Evolutionary conservation across 2,329 filamentous ascomycete species (phyloP).

Genomic region (Immersiporthe knoxdaviesiana): DNA sequence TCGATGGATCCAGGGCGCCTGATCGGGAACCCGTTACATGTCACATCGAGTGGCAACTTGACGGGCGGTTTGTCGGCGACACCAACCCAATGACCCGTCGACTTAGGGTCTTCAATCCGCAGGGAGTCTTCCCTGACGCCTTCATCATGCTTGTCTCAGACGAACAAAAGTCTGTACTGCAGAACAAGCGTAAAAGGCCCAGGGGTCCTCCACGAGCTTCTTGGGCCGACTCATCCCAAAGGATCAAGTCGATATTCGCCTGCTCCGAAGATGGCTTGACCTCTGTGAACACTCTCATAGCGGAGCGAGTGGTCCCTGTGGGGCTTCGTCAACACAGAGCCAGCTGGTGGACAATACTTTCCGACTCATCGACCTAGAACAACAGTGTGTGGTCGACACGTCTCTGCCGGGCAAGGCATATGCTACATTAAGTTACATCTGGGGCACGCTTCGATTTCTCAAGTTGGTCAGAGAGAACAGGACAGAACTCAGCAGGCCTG

Average conservation of each 20-base stretch:
- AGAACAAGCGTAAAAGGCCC: neutral
- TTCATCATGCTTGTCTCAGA: constrained; percentile 7
- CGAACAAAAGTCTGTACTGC: neutral
- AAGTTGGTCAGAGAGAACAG: neutral
- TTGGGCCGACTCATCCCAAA: constrained; percentile 1
- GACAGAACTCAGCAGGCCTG: neutral
- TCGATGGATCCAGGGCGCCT: neutral
- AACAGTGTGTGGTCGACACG: neutral
- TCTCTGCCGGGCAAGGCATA: constrained; percentile 2
- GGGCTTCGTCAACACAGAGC: neutral
- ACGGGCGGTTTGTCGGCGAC: neutral
- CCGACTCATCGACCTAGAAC: constrained; percentile 3
- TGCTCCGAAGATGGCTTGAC: constrained; percentile 2
- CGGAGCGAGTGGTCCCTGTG: neutral
- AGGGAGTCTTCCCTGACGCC: neutral
- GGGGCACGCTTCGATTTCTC: neutral
- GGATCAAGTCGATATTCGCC: neutral
- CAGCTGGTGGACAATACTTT: neutral
- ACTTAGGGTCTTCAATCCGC: neutral
- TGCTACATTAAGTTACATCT: constrained; percentile 9
- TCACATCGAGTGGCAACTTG: neutral
- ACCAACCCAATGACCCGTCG: neutral
- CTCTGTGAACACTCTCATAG: neutral
- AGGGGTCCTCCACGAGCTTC: neutral
- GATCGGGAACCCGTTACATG: neutral